A percentile compares a stretch with the other conserved stretches of the same genome.
These are phyloP conservation scores for Diplodia mutila DNA, from an alignment of 2,329 filamentous ascomycete species.

Conservation along the genomic window DNA sequence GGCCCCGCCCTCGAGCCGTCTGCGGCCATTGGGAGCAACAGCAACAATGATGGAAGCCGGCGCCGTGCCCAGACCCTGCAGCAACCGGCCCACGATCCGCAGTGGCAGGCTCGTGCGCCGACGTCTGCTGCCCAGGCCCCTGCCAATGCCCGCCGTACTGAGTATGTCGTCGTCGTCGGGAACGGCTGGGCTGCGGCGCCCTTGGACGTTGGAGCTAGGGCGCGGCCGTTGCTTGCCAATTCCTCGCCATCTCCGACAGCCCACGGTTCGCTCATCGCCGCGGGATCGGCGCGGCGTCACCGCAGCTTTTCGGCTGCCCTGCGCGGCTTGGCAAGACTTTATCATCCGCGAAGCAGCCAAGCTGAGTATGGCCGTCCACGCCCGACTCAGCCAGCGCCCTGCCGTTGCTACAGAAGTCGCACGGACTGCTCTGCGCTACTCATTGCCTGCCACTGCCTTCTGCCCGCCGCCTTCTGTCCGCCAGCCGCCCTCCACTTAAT, in stretches of 20 bases:
- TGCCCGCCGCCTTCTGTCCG: not conserved
- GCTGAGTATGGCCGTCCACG: not conserved
- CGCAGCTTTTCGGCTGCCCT: slow-evolving; percentile 4
- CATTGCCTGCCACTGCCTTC: not conserved
- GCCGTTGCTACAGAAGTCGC: slow-evolving; percentile 3
- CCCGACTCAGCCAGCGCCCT: slow-evolving; percentile 5
- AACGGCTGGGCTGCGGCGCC: slow-evolving; percentile 2
- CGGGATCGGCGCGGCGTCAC: slow-evolving; percentile 2
- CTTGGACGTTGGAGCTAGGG: slow-evolving; percentile 11
- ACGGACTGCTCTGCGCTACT: not conserved
- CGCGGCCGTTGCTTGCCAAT: slow-evolving; percentile 15
- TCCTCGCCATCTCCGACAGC: slow-evolving; percentile 20
- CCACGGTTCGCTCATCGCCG: not conserved
- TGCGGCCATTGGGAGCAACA: not conserved
- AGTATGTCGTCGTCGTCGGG: not conserved
- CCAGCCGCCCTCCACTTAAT: too few relatives aligned
- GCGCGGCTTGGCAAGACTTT: slow-evolving; percentile 12
- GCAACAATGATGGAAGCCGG: not conserved
- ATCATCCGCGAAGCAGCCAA: slow-evolving; percentile 6
- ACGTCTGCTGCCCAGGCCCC: not conserved
- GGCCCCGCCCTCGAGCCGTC: not conserved
- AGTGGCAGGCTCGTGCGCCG: slow-evolving; percentile 1
- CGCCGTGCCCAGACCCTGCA: slow-evolving; percentile 1
- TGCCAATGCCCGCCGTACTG: not conserved
- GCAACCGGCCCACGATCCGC: slow-evolving; percentile 16